Evolutionary conservation across 192 early-diverging fungal species (phyloP).

Genomic region (Gigaspora rosea): DNA sequence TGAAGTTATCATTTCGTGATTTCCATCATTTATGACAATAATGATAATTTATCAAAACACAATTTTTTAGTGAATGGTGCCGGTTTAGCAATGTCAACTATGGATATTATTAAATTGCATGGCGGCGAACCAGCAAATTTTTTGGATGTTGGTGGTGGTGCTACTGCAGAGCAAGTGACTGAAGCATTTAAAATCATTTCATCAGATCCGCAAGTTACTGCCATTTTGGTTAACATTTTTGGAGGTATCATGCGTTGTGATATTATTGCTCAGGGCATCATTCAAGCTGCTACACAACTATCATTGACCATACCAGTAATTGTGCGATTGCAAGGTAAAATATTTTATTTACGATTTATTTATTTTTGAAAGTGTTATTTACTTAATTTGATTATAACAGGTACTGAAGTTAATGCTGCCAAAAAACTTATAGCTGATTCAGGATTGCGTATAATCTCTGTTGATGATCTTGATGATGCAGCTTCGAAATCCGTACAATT

Average conservation of each 20-base stretch:
- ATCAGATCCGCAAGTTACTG: constrained; percentile 93
- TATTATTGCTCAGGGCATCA: constrained; percentile 97
- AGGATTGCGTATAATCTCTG: constrained; percentile 88
- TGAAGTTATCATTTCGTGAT: not conserved
- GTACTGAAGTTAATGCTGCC: constrained; percentile 82
- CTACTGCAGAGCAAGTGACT: constrained; percentile 91
- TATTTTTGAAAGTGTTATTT: not conserved
- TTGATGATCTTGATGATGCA: constrained; percentile 95
- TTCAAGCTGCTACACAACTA: constrained; percentile 89
- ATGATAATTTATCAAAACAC: constrained; percentile 7
- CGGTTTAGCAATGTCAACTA: constrained; percentile 99
- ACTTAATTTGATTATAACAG: not conserved
- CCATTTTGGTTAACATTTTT: constrained; percentile 99
- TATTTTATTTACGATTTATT: not conserved
- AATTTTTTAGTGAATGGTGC: constrained; percentile 84
- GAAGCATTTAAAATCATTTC: constrained; percentile 99
- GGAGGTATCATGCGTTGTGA: constrained; percentile 99
- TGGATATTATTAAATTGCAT: constrained; percentile 99
- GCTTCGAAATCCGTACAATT: constrained; percentile 86
- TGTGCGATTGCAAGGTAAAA: constrained; percentile 87
- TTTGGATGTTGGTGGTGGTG: constrained; percentile 97
- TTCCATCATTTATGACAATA: not conserved
- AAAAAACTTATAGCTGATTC: constrained; percentile 92
- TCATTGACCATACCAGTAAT: constrained; percentile 93
- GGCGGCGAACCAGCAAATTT: constrained; percentile 99